Percentiles rank a stretch among this genome's conserved stretches.
These are phyloP conservation scores for Tolypocladium amazonense DNA, from an alignment of 2,329 filamentous ascomycete species.

Conservation along the genomic window DNA sequence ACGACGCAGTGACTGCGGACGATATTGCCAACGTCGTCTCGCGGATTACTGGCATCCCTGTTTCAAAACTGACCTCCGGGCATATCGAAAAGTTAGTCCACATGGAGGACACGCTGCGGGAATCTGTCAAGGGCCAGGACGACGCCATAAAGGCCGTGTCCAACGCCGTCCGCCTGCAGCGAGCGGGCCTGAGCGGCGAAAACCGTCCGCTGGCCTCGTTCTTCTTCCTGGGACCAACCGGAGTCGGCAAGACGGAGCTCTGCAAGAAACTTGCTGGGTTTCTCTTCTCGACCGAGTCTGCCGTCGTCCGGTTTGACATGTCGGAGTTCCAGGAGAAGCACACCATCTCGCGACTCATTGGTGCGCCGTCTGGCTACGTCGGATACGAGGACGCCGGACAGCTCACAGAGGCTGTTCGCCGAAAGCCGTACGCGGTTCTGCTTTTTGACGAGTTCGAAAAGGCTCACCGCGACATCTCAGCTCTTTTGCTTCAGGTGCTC, in stretches of 20 bases:
- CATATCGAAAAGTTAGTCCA: constrained; percentile 91
- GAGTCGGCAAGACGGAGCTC: constrained; percentile 93
- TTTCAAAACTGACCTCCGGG: constrained; percentile 83
- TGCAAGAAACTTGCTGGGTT: constrained; percentile 94
- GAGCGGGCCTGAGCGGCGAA: constrained; percentile 83
- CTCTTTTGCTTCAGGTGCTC: constrained; percentile 82
- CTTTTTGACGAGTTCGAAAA: constrained; percentile 98
- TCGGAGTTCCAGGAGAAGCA: constrained; percentile 96
- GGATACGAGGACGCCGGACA: constrained; percentile 96
- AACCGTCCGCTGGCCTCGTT: constrained; percentile 88
- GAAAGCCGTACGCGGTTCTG: constrained; percentile 90
- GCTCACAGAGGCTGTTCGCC: constrained; percentile 84
- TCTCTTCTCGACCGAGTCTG: constrained; percentile 83
- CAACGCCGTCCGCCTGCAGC: constrained; percentile 86
- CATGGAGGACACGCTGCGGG: constrained; percentile 83
- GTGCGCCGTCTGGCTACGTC: constrained; percentile 86
- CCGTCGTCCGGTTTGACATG: constrained; percentile 95
- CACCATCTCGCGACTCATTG: constrained; percentile 86
- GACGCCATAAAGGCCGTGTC: constrained; percentile 86
- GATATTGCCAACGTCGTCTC: constrained; percentile 92
- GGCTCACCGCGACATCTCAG: constrained; percentile 88
- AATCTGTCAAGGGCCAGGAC: constrained; percentile 84
- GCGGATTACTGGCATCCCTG: constrained; percentile 82
- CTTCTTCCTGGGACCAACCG: constrained; percentile 95
- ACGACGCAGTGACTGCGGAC: constrained; percentile 90